phyloP scores from a whole-genome alignment of 2,329 filamentous ascomycete species.

The Fusarium odoratissimum region DNA sequence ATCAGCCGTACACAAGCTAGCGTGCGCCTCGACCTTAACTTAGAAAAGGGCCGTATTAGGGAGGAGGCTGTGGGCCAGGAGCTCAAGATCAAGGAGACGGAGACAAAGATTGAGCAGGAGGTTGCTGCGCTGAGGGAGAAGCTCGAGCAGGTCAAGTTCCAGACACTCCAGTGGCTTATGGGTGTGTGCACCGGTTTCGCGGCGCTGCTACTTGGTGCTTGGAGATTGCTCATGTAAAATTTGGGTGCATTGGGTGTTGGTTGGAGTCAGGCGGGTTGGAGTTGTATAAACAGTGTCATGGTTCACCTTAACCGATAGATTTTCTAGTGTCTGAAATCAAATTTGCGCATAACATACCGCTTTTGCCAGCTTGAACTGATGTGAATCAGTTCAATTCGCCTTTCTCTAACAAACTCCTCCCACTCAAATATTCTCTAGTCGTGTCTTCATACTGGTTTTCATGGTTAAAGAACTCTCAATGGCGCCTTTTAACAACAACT shows the following conservation, averaged over 20 bases:
- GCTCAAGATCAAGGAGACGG: slow-evolving; percentile 98
- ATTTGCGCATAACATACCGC: not conserved
- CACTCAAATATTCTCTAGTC: not conserved
- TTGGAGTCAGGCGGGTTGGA: not conserved
- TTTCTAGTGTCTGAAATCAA: slow-evolving; percentile 34
- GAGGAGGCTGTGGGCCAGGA: slow-evolving; percentile 98
- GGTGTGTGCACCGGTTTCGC: slow-evolving; percentile 79
- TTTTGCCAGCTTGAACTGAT: not conserved
- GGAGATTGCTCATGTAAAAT: slow-evolving; percentile 73
- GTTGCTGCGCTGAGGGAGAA: slow-evolving; percentile 90
- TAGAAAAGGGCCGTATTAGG: slow-evolving; percentile 95
- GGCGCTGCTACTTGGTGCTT: slow-evolving; percentile 75
- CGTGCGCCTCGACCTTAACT: slow-evolving; percentile 90
- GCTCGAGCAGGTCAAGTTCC: slow-evolving; percentile 97
- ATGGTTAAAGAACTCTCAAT: not conserved
- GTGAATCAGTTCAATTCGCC: not conserved
- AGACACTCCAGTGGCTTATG: slow-evolving; percentile 98
- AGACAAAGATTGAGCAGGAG: slow-evolving; percentile 98
- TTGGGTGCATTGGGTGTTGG: not conserved
- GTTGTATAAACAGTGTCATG: slow-evolving; percentile 18
- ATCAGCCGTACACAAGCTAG: slow-evolving; percentile 94
- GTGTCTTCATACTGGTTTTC: not conserved
- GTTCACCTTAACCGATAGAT: slow-evolving; percentile 39
- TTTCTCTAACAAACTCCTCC: not conserved
- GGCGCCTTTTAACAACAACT: slow-evolving; percentile 15